A percentile compares a stretch with the other conserved stretches of the same genome.
phyloP scores from a whole-genome alignment of 345 rosid genomes.

The Aurinia saxatilis region DNA sequence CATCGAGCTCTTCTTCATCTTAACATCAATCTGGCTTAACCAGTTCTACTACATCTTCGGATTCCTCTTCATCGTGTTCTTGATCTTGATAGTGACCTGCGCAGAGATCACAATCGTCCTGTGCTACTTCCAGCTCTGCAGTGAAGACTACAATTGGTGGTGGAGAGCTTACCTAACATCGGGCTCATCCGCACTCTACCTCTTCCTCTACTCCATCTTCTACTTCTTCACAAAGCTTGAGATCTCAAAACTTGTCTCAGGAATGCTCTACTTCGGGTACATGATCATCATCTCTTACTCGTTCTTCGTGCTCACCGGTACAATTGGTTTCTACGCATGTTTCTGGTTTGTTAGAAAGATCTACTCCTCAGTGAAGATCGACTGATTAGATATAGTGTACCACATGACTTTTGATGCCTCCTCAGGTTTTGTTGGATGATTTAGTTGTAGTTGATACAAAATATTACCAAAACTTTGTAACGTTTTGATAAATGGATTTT shows the following conservation, averaged over 20 bases:
- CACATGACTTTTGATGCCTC: background rate
- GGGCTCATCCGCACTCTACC: constrained; percentile 85
- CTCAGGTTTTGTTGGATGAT: constrained; percentile 5
- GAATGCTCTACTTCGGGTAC: constrained; percentile 81
- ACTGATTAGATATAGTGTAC: constrained; percentile 31
- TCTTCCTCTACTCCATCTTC: constrained; percentile 84
- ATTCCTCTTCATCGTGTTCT: constrained; percentile 88
- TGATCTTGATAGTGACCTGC: constrained; percentile 76
- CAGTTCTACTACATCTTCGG: constrained; percentile 97
- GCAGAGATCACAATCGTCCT: constrained; percentile 88
- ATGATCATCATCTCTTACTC: constrained; percentile 77
- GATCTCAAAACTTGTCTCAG: constrained; percentile 77
- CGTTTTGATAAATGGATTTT: background rate
- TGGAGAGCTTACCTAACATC: constrained; percentile 93
- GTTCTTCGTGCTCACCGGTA: constrained; percentile 82
- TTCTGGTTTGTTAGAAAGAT: constrained; percentile 93
- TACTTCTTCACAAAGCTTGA: constrained; percentile 94
- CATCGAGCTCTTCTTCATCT: constrained; percentile 90
- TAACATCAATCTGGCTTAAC: constrained; percentile 92
- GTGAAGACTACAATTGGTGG: constrained; percentile 96
- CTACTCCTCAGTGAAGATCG: constrained; percentile 86
- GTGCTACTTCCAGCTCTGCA: constrained; percentile 92
- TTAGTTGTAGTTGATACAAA: constrained; percentile 2
- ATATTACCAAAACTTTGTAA: background rate
- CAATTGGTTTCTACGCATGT: constrained; percentile 88